Percentiles rank a stretch among this genome's conserved stretches.
These are phyloP conservation scores for Hypoxylon rubiginosum DNA, from an alignment of 2,329 filamentous ascomycete genomes.

Conservation along the genomic window DNA sequence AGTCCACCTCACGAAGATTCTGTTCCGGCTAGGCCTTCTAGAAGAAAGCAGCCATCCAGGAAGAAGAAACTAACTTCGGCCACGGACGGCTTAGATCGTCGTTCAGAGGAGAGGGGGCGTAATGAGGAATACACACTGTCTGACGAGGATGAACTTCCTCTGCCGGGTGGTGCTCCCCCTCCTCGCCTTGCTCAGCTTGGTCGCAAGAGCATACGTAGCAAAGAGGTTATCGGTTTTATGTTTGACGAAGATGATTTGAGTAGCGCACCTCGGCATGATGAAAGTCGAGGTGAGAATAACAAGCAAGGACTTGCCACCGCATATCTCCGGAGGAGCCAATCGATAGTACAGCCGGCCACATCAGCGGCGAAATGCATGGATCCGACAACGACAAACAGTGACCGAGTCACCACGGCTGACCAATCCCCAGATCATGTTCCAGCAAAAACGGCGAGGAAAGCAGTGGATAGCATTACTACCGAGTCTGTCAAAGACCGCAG, in stretches of 20 bases:
- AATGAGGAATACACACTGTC: conserved; percentile 3
- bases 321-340: conserved; percentile 14
- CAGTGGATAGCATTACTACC: background rate
- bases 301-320: conserved; percentile 1
- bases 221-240: conserved; percentile 50
- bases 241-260: conserved; percentile 46
- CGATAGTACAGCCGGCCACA: background rate
- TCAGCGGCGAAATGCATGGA: conserved; percentile 3
- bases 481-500: conserved; percentile 6
- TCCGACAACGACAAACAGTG: background rate
- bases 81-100: conserved; percentile 4
- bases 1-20: conserved; percentile 1
- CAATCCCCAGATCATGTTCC: conserved; percentile 1
- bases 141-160: conserved; percentile 16
- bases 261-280: conserved; percentile 3
- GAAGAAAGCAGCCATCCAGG: conserved; percentile 22
- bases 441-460: conserved; percentile 2
- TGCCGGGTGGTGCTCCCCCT: conserved; percentile 36
- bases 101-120: conserved; percentile 4
- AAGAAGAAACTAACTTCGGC: conserved; percentile 11
- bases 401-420: background rate
- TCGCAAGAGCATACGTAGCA: conserved; percentile 50
- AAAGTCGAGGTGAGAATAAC: background rate
- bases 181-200: conserved; percentile 49
- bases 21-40: conserved; percentile 9